Base-by-base conservation (phyloP, 768 basidiomycete species). In the Rubroboletus satanas region DNA sequence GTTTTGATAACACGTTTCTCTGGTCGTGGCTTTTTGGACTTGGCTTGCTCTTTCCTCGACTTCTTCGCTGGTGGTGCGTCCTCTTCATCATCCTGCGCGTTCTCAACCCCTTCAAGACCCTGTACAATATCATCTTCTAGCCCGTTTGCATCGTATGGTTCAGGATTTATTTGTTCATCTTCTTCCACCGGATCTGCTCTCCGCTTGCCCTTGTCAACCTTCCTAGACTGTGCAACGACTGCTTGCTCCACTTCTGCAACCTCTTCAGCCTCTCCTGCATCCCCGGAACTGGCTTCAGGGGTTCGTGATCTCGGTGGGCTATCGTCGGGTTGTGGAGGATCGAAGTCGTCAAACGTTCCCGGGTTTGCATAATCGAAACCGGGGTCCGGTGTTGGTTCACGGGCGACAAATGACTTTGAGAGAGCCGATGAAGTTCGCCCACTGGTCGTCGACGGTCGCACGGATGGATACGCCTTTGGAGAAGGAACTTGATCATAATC, bases 401-500 rank as follows among this genome's bases (percentile, higher is more conserved):
- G 61, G 18, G 57, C 18, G 47, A 52, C 61, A 54, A 55, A 60
- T 46, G 58, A 69, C 64, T 54, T 78, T 28, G 67, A 63, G 32
- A 72, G 69, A 3, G 59, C 44, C 1, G 72, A 73, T 53, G 73
- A 5, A 70, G 73, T 67, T 10, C 72, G 75, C 3, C 73, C 69
- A 45, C 73, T 72, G 23, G 60, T 52, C 33, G 67, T 56, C 7
- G 71, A 68, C 44, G 67, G 66, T 35, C 74, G 77, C 14, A 62
- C 62, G 11, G 65, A 58, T 3, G 29, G 44, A 28, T 69, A 68
- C 7, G 71, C 68, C 7, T 75, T 78, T 8, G 85, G 85, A 12
- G 85, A 86, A 1, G 85, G 85, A 0, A 86, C 75, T 45, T 76
- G 67, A 67, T 87, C 85, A 60, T 82, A 87, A 61, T 84, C 78